Percentiles rank a stretch among this genome's conserved stretches.
Conservation (phyloP, 257 asterid genomes). For the Plantago elongata region DNA sequence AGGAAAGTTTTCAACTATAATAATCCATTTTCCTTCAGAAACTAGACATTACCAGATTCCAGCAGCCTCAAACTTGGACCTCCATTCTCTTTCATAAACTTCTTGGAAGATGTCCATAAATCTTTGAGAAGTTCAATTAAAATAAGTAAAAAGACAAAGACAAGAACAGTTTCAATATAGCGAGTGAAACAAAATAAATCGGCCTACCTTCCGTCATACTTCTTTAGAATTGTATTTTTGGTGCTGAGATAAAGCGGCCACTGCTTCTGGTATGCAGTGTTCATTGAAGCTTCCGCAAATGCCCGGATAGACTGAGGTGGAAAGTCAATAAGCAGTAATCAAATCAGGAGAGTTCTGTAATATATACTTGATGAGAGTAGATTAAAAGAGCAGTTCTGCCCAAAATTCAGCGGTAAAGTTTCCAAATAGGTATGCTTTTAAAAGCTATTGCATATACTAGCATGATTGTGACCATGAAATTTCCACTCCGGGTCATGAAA, state of each 20-base stretch:
- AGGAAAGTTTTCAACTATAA: neutral
- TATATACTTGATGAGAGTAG: too few relatives aligned
- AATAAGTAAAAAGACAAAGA: slow-evolving; percentile 8
- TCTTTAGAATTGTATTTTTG: slow-evolving; percentile 90
- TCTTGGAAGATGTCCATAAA: slow-evolving; percentile 94
- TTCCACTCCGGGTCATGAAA: too few relatives aligned
- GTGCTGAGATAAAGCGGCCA: slow-evolving; percentile 99
- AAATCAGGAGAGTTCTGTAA: neutral
- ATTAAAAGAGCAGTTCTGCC: too few relatives aligned
- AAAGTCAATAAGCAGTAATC: slow-evolving; percentile 14
- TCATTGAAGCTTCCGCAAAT: slow-evolving; percentile 97
- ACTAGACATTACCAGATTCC: slow-evolving; percentile 65
- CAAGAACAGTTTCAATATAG: slow-evolving; percentile 3
- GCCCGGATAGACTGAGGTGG: slow-evolving; percentile 64
- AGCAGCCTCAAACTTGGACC: slow-evolving; percentile 73
- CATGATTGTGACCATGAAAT: too few relatives aligned
- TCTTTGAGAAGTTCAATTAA: slow-evolving; percentile 38
- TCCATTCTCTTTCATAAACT: slow-evolving; percentile 84
- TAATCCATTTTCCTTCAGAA: slow-evolving; percentile 1
- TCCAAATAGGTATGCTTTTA: too few relatives aligned
- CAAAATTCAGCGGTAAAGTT: too few relatives aligned
- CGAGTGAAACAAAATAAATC: slow-evolving; percentile 9
- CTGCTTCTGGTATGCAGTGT: slow-evolving; percentile 77
- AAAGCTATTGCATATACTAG: too few relatives aligned
- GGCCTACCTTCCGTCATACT: slow-evolving; percentile 89